phyloP scores from a whole-genome alignment of 2,329 filamentous ascomycete species.

The Chaetoscypha palmicola region DNA sequence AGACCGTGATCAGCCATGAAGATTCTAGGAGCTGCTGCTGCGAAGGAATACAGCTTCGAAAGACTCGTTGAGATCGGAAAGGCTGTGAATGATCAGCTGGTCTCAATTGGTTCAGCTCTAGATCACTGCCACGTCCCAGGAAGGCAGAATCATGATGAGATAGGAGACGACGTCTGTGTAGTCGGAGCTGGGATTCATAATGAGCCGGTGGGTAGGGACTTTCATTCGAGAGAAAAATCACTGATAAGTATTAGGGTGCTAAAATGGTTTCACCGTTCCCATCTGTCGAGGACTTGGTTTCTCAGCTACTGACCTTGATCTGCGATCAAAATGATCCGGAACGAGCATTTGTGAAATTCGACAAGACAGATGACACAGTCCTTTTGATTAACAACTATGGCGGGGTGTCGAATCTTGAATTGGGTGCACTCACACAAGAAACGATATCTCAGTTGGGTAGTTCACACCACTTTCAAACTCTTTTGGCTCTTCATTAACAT shows the following conservation, averaged over 20 bases:
- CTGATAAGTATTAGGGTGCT: conserved; percentile 25
- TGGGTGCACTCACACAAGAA: conserved; percentile 43
- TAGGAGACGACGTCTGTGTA: conserved; percentile 46
- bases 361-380: conserved; percentile 39
- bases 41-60: conserved; percentile 21
- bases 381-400: conserved; percentile 54
- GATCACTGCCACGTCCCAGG: conserved; percentile 48
- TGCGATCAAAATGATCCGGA: conserved; percentile 41
- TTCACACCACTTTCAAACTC: too few relatives aligned
- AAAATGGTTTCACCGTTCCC: conserved; percentile 44
- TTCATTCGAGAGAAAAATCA: neutral
- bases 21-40: conserved; percentile 28
- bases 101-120: conserved; percentile 43
- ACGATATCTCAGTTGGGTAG: conserved; percentile 33
- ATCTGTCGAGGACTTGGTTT: conserved; percentile 40
- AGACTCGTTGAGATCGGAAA: conserved; percentile 23
- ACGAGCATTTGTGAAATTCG: conserved; percentile 42
- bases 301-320: conserved; percentile 40
- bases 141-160: conserved; percentile 41
- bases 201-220: conserved; percentile 44
- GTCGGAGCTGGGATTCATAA: conserved; percentile 63
- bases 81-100: conserved; percentile 30
- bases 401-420: conserved; percentile 50
- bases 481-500: too few relatives aligned
- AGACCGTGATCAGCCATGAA: conserved; percentile 32